Conservation (phyloP, 2,329 filamentous ascomycete genomes). For the Nannizziopsis barbatae region DNA sequence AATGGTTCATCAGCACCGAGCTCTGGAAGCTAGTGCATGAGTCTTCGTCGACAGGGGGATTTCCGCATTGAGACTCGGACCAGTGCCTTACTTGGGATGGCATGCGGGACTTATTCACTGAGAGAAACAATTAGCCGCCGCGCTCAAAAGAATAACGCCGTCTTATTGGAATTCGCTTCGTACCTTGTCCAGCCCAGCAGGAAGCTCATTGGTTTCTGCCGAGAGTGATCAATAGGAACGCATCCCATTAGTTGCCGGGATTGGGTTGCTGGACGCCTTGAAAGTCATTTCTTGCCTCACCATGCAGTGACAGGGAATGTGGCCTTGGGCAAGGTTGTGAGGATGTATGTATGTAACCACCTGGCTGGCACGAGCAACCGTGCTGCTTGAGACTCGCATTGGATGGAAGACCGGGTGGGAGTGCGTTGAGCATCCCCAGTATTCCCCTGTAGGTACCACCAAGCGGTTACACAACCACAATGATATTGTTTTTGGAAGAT, state of each 20-base stretch:
- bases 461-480: constrained; percentile 1
- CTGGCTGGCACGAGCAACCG: neutral
- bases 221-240: constrained; percentile 3
- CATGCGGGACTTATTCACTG: neutral
- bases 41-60: too few species aligned
- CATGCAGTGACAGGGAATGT: constrained; percentile 9
- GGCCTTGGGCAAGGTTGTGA: constrained; percentile 4
- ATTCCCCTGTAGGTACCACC: too few species aligned
- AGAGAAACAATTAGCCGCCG: constrained; percentile 4
- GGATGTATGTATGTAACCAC: constrained; percentile 4
- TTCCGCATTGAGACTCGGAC: too few species aligned
- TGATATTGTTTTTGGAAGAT: neutral
- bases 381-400: neutral
- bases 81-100: too few species aligned
- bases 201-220: neutral
- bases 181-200: constrained; percentile 1
- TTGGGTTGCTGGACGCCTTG: constrained; percentile 9
- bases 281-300: constrained; percentile 7
- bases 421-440: too few species aligned
- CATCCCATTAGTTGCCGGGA: constrained; percentile 8
- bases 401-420: neutral
- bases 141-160: neutral
- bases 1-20: too few species aligned
- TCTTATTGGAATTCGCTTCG: constrained; percentile 8
- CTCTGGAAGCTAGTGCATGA: too few species aligned